phyloP scores from a whole-genome alignment of 352 stramenopile species.

The Pythium aquatile region DNA sequence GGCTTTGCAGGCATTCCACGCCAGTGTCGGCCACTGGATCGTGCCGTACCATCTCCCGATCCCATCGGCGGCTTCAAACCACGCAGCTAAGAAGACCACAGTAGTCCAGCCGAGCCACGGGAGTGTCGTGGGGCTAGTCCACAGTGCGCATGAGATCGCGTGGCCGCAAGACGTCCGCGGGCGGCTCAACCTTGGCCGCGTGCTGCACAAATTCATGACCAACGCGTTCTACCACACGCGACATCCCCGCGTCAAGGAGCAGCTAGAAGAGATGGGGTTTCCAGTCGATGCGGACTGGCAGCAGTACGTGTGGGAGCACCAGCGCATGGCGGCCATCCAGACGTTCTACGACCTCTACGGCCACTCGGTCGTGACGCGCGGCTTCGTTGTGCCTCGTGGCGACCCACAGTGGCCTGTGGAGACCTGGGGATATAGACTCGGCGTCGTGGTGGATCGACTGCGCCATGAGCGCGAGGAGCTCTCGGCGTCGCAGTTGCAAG shows the following conservation, averaged over 20 bases:
- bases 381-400: conserved; percentile 34
- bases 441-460: conserved; percentile 13
- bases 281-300: conserved; percentile 23
- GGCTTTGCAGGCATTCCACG: conserved; percentile 16
- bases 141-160: background rate
- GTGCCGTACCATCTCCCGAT: conserved; percentile 20
- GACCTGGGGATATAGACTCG: conserved; percentile 30
- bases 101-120: background rate
- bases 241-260: background rate
- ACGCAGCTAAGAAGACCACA: background rate
- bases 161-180: background rate
- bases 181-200: conserved; percentile 12
- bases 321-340: conserved; percentile 21
- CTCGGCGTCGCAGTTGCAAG: conserved; percentile 1
- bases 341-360: conserved; percentile 35
- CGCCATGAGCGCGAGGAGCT: conserved; percentile 31
- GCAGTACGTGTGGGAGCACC: conserved; percentile 22
- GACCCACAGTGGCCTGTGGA: conserved; percentile 30
- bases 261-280: conserved; percentile 12
- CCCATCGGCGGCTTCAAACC: background rate
- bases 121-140: background rate
- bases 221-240: conserved; percentile 16
- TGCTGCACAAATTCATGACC: conserved; percentile 19
- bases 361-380: conserved; percentile 34
- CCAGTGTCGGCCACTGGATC: conserved; percentile 15